These are phyloP conservation scores for Ceriops tagal DNA, from an alignment of 345 rosid genomes.

Conservation along the genomic window DNA sequence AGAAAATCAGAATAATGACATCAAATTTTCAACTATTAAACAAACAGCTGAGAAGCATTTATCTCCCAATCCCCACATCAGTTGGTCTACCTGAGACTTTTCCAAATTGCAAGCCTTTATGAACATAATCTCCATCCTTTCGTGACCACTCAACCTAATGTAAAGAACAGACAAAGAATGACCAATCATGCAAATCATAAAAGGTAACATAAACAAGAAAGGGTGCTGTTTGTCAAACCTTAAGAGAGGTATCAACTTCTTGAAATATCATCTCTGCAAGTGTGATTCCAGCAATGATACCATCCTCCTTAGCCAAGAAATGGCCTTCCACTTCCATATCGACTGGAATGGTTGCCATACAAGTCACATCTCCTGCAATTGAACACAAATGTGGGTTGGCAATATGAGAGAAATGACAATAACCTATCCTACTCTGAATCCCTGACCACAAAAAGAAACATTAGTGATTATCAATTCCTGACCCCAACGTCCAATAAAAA, in stretches of 20 bases:
- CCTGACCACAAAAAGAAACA: neutral
- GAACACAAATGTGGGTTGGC: slow-evolving; percentile 18
- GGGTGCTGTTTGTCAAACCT: slow-evolving; percentile 35
- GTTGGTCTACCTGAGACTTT: slow-evolving; percentile 61
- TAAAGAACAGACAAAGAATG: slow-evolving; percentile 11
- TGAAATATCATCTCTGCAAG: slow-evolving; percentile 82
- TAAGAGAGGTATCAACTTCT: slow-evolving; percentile 79
- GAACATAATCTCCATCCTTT: slow-evolving; percentile 80
- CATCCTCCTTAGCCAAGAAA: slow-evolving; percentile 92
- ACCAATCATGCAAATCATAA: slow-evolving; percentile 15
- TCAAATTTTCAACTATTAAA: neutral
- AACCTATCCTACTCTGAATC: neutral
- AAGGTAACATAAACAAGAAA: slow-evolving; percentile 9
- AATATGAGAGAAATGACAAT: neutral
- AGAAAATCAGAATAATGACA: neutral
- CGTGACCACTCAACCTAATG: slow-evolving; percentile 78
- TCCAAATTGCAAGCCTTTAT: slow-evolving; percentile 84
- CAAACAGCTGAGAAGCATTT: neutral
- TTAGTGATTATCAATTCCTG: slow-evolving; percentile 3
- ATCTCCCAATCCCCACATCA: neutral
- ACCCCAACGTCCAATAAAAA: neutral
- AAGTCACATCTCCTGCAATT: slow-evolving; percentile 81
- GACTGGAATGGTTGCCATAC: slow-evolving; percentile 81
- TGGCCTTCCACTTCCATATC: slow-evolving; percentile 88
- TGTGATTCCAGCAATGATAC: slow-evolving; percentile 76